Base-by-base conservation (phyloP, 2,329 filamentous ascomycete species). In the Colletotrichum spaethianum region DNA sequence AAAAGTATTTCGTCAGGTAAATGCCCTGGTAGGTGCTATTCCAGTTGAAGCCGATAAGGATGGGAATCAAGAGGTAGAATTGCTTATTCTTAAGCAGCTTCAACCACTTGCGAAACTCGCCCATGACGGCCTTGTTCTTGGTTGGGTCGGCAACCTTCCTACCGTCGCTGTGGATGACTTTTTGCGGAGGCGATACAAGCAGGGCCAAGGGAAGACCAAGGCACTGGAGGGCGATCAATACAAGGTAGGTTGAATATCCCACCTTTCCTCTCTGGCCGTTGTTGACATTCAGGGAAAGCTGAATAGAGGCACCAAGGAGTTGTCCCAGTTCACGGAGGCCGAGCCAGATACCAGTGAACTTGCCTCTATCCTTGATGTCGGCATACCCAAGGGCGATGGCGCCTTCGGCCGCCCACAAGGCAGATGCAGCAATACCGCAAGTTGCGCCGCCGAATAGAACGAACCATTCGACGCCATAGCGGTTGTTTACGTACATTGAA, bases 1-100 rank as follows among this genome's bases (percentile, higher is more conserved):
- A 86, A 74, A 88, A 88, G 78, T 88, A 88, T 33, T 82, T 85
- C 12, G 86, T 85, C 20, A 88, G 80, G 74, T 88, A 89, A 23
- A 87, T 87, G 8, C 86, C 85, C 28, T 86, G 79, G 33, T 89
- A 88, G 0, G 86, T 86, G 38, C 76, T 77, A 72, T 87, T 88
- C 83, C 86, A 89, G 70, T 86, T 84, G 74, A 86, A 87, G 0
- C 85, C 84, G 0, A 87, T 75, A 23, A 88, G 81, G 20, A 88
- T 81, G 0, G 86, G 86, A 5, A 88, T 81, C 14, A 88, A 77
- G 0, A 89, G 79, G 63, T 82, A 83, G 73, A 88, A 85, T 16
- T 86, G 81, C 73, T 82, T 84, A 52, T 81, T 79, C 66, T 78
- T 82, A 23, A 87, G 68, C 36, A 88, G 75, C 4, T 76, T 77